phyloP scores from a whole-genome alignment of 148 eudicot genomes.

The Limonium bicolor region DNA sequence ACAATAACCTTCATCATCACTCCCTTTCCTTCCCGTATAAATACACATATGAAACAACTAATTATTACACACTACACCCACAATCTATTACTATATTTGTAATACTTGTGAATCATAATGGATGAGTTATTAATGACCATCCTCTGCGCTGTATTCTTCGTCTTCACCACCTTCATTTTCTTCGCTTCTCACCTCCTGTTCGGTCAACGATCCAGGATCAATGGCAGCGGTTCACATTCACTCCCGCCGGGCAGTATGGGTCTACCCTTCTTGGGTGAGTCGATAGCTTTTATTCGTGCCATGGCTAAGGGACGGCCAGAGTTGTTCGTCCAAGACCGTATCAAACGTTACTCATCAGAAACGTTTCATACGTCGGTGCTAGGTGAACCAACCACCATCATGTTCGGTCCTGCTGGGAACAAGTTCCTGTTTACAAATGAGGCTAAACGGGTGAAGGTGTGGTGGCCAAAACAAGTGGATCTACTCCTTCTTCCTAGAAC shows the following conservation, averaged over 20 bases:
- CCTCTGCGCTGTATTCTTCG: no score
- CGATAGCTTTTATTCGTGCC: constrained; percentile 12
- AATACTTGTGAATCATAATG: no score
- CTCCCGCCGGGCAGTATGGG: constrained; percentile 28
- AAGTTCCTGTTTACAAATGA: constrained; percentile 39
- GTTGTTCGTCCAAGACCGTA: constrained; percentile 14
- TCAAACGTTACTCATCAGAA: constrained; percentile 12
- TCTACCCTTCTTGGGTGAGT: constrained; percentile 27
- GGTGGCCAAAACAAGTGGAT: constrained; percentile 32
- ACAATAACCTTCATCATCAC: no score
- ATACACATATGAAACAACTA: no score
- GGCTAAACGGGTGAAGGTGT: constrained; percentile 23
- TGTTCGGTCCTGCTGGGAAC: constrained; percentile 29
- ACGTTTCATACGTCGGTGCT: constrained; percentile 17
- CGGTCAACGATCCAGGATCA: no score
- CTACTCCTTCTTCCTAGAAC: constrained; percentile 12
- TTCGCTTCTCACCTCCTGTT: no score
- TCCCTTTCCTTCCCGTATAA: no score
- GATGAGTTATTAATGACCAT: no score
- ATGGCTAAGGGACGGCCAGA: constrained; percentile 24
- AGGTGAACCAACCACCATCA: constrained; percentile 10
- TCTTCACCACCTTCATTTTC: no score
- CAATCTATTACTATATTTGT: no score
- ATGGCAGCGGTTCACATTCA: no score
- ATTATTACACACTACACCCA: no score